Evolutionary conservation across 2,329 filamentous ascomycete species (phyloP), one percentile per base, ranked within the genome.

Genomic region (Davidsoniella neocaledoniae): DNA sequence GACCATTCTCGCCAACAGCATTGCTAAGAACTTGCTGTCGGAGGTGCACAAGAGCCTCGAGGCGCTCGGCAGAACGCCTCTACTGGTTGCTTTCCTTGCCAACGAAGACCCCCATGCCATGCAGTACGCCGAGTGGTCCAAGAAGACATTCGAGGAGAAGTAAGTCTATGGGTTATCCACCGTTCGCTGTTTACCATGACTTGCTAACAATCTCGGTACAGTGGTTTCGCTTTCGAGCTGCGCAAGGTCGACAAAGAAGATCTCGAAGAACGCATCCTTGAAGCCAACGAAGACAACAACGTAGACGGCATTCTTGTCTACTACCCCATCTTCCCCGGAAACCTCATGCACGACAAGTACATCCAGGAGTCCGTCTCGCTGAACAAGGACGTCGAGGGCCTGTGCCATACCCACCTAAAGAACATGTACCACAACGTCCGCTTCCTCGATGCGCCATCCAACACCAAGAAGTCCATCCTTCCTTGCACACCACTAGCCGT

Each of bases 391-490:
- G 90, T 98, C 56, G 91, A 98, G 66, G 91, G 91, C 36, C 77
- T 98, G 52, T 86, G 83, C 58, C 90, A 95, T 66, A 81, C 81
- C 62, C 88, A 96, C 68, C 83, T 96, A 61, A 88, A 90, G 76
- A 98, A 98, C 74, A 95, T 98, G 88, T 98, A 96, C 69, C 85
- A 95, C 71, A 98, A 98, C 69, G 78, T 94, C 59, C 86, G 91
- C 56, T 96, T 88, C 70, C 73, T 98, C 51, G 91, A 98, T 66
- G 70, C 79, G 21, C 81, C 82, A 4, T 65, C 72, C 41, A 84
- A 86, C 64, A 72, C 70, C 52, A 84, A 86, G 64, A 96, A 98
- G 70, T 93, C 83, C 45, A 86, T 96, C 56, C 70, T 98, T 48
- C 91, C 91, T 4, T 98, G 91, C 72, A 98, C 91, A 2, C 91